phyloP scores from a whole-genome alignment of 495 filamentous ascomycete genomes.

The Aspergillus nidulans region DNA sequence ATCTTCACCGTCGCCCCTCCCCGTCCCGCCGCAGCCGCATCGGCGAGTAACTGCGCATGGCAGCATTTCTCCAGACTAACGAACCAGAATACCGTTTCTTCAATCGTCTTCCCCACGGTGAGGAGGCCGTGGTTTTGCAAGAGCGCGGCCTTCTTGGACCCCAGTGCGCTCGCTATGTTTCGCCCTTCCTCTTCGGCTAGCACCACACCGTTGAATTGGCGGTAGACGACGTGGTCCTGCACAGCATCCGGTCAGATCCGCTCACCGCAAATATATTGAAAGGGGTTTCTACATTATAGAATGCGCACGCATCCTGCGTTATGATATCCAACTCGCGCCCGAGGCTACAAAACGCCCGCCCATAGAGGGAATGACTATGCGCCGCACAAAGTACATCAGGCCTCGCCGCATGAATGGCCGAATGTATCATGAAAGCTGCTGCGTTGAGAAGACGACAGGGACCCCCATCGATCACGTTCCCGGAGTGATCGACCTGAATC shows the following conservation, averaged over 20 bases:
- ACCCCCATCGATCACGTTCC: conserved; percentile 66
- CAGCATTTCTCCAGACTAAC: conserved; percentile 70
- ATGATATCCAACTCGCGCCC: conserved; percentile 67
- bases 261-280: too few relatives aligned
- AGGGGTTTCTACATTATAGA: conserved; percentile 60
- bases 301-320: conserved; percentile 67
- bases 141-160: conserved; percentile 64
- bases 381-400: conserved; percentile 71
- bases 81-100: conserved; percentile 70
- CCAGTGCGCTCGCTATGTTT: conserved; percentile 61
- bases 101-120: conserved; percentile 53
- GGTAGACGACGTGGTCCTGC: conserved; percentile 60
- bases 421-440: conserved; percentile 66
- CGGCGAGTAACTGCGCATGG: conserved; percentile 69
- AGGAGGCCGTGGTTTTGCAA: conserved; percentile 67
- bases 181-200: conserved; percentile 65
- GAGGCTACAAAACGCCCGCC: conserved; percentile 62
- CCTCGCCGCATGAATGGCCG: conserved; percentile 62
- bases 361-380: conserved; percentile 69
- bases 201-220: conserved; percentile 68
- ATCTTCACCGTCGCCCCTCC: conserved; percentile 65
- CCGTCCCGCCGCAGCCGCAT: conserved; percentile 64
- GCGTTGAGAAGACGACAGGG: conserved; percentile 58
- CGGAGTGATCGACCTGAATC: conserved; percentile 62
- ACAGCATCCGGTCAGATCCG: too few relatives aligned